A percentile compares a stretch with the other conserved stretches of the same genome.
Evolutionary conservation across 129 eudicot species (phyloP).

Genomic region (Deinandra increscens): DNA sequence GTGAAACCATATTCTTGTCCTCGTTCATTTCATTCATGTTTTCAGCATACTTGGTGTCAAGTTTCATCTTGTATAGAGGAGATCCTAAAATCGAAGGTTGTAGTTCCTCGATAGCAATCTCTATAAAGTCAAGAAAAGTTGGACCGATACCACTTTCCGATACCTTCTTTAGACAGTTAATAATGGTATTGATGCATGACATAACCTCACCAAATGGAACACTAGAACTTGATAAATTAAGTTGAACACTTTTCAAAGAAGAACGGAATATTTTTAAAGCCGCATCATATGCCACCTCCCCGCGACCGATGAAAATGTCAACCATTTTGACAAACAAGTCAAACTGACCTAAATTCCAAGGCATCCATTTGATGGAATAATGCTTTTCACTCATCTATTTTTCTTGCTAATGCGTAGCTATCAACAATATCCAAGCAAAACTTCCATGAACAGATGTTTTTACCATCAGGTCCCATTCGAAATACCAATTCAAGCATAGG

Average conservation of each 20-base stretch:
- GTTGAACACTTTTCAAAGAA: conserved; percentile 51
- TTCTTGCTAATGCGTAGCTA: conserved; percentile 44
- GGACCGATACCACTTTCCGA: conserved; percentile 32
- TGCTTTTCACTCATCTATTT: conserved; percentile 38
- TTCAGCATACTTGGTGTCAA: conserved; percentile 35
- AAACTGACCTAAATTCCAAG: conserved; percentile 60
- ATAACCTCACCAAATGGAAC: conserved; percentile 46
- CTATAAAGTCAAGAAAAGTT: conserved; percentile 45
- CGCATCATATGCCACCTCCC: conserved; percentile 37
- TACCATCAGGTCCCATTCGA: conserved; percentile 44
- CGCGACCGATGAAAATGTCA: conserved; percentile 38
- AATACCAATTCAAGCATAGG: conserved; percentile 64
- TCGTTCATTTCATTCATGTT: conserved; percentile 27
- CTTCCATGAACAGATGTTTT: conserved; percentile 54
- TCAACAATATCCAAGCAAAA: conserved; percentile 58
- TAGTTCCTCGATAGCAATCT: conserved; percentile 44
- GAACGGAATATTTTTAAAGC: conserved; percentile 52
- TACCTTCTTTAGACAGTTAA: conserved; percentile 41
- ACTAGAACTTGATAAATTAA: conserved; percentile 32
- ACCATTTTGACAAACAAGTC: conserved; percentile 55
- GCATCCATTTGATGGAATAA: conserved; percentile 50
- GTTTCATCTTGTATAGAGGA: conserved; percentile 63
- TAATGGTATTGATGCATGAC: conserved; percentile 45
- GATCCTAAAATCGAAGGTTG: conserved; percentile 63
- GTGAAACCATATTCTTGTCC: conserved; percentile 45